Evolutionary conservation across 1,284 basidiomycete genomes (phyloP), one percentile per base, ranked within the genome.

Genomic region (Ustilago bromivora): DNA sequence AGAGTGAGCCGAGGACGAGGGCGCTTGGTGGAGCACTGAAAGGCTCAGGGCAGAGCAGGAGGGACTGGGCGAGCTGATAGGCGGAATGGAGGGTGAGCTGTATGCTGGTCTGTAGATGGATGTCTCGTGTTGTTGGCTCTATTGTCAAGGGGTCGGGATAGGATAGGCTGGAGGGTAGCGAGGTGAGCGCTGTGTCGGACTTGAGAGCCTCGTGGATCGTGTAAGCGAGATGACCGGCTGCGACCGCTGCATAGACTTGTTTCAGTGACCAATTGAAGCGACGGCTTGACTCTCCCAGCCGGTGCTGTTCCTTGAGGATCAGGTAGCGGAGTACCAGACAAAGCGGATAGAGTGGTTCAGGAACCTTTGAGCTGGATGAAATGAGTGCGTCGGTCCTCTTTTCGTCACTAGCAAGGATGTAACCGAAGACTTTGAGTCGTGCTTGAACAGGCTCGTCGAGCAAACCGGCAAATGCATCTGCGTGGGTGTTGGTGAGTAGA

Each of bases 201-300:
- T 59, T 65, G 54, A 76, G 69, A n/a, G 61, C 49, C n/a, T 67
- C 47, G 55, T 76, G 66, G 36, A 68, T 57, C 17, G 53, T 66
- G 34, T 65, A 63, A 1, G 74, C 68, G 9, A 32, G 55, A 36
- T 47, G 61, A 10, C 46, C 68, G 4, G 76, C 57, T 1, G 69
- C 65, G n/a, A 71, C 57, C 19, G 68, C 65, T 13, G 72, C 76
- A 17, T 68, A 54, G 9, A 75, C 53, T 57, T 75, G 68, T 46
- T 75, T 75, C 40, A 75, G 63, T 19, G 68, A 75, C 72, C 71
- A 78, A 38, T 78, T 78, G 62, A 71, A 75, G 34, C 68, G 65
- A 12, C 34, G 36, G 31, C 60, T 73, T 10, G 72, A 75, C 35
- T 78, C 76, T n/a, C 76, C 76, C 0, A 78, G 54, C 1, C 76